Base-by-base conservation (phyloP, 305 asterid genomes). In the Euphrasia arctica region DNA sequence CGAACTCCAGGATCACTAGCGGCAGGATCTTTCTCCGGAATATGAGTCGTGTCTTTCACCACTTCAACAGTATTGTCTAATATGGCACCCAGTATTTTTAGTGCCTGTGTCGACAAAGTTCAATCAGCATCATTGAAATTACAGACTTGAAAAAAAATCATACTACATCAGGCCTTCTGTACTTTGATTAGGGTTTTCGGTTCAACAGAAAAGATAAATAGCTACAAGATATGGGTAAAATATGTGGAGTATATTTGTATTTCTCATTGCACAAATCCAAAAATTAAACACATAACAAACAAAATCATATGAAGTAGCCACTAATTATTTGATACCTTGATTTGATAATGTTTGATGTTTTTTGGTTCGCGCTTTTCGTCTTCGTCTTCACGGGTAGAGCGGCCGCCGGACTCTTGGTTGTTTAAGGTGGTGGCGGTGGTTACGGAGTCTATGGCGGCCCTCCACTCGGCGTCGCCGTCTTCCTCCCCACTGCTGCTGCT, bases 381-480 rank as follows among this genome's bases (percentile, higher is more conserved):
- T 34, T 77, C 71, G 59, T 68, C 75, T 47, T 70, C 74, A 54
- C 60, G 80, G 59, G 47, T 5, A 3, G 36, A 34, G 9, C 28
- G 45, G 65, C 64, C 65, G 47, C 52, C 62, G 73, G 71, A 31
- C 29, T 54, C 47, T 41, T 54, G 70, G 65, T 71, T 51, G 50
- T n/a, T 47, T 47, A 62, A 54, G 58, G 76, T 39, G 58, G 85
- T 66, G 68, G 79, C 36, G 70, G 91, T 54, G 65, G 84, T 80
- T 13, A 83, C 78, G 18, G 95, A 88, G 59, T 83, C 82, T 47
- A 89, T 81, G 85, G 98, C 96, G 59, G 89, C 86, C 66, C 80
- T 85, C 98, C 95, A 87, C 55, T 77, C 80, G 62, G 92, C 91
- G 65, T 85, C 89, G 22, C 97, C 97, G 71, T 91, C 98, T 74